phyloP scores from a whole-genome alignment of 352 stramenopile species.

The Phytophthora fragariaefolia region DNA sequence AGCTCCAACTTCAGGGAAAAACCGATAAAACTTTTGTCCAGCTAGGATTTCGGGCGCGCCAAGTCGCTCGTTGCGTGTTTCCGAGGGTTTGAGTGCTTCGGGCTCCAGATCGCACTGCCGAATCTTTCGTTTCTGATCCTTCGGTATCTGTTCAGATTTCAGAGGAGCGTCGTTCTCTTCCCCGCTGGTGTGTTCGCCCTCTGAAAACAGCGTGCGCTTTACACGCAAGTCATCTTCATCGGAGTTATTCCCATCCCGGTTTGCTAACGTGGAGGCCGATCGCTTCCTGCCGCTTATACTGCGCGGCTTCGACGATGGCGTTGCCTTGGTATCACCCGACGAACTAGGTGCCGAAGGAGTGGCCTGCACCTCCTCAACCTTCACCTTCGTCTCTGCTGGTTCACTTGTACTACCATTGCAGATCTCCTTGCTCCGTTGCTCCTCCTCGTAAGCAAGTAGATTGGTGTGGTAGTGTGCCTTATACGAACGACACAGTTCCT shows the following conservation, averaged over 20 bases:
- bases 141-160: slow-evolving; percentile 7
- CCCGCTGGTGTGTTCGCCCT: slow-evolving; percentile 57
- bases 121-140: slow-evolving; percentile 9
- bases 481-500: slow-evolving; percentile 57
- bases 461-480: slow-evolving; percentile 59
- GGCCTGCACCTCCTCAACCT: slow-evolving; percentile 22
- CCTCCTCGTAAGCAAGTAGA: slow-evolving; percentile 62
- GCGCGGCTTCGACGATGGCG: slow-evolving; percentile 53
- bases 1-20: slow-evolving; percentile 63
- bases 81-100: slow-evolving; percentile 54
- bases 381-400: slow-evolving; percentile 17
- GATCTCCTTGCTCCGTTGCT: slow-evolving; percentile 27
- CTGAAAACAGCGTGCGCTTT: slow-evolving; percentile 74
- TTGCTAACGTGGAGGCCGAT: neutral
- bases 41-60: slow-evolving; percentile 56
- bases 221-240: slow-evolving; percentile 36
- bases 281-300: slow-evolving; percentile 58
- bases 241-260: slow-evolving; percentile 19
- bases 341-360: slow-evolving; percentile 14
- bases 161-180: slow-evolving; percentile 58
- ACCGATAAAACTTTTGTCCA: slow-evolving; percentile 81
- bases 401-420: slow-evolving; percentile 9
- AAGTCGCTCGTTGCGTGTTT: slow-evolving; percentile 56
- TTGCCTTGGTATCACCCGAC: slow-evolving; percentile 35
- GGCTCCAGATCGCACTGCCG: slow-evolving; percentile 46